A percentile compares a stretch with the other conserved stretches of the same genome.
Conservation (phyloP, 2,329 filamentous ascomycete species). For the Fusarium concolor region DNA sequence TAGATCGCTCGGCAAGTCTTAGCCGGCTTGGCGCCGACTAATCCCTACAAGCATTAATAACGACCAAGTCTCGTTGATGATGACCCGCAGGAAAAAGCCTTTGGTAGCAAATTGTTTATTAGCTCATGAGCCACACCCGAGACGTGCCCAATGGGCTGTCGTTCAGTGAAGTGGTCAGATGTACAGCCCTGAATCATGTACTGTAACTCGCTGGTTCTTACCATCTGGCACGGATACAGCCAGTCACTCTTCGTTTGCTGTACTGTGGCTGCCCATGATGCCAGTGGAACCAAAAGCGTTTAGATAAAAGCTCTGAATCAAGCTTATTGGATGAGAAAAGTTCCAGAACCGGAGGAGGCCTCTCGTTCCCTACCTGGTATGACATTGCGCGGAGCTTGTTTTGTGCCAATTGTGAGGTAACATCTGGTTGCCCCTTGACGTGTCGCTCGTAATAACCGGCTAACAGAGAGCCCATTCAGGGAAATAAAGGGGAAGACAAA, state of each 20-base stretch:
- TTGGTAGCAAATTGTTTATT: not conserved
- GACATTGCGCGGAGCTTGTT: not conserved
- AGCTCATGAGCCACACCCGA: not conserved
- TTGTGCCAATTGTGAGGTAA: conserved; percentile 7
- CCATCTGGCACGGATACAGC: not conserved
- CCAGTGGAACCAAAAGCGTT: not conserved
- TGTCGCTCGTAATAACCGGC: conserved; percentile 17
- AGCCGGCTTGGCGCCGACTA: conserved; percentile 40
- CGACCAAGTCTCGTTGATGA: conserved; percentile 6
- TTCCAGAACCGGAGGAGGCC: conserved; percentile 29
- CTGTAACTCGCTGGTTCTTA: not conserved
- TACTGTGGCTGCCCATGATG: conserved; percentile 10
- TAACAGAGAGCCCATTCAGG: conserved; percentile 10
- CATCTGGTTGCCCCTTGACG: conserved; percentile 21
- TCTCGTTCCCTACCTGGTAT: conserved; percentile 16
- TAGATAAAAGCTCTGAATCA: conserved; percentile 16
- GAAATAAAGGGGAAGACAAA: conserved; percentile 27
- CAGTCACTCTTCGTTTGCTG: not conserved
- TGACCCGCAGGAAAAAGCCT: conserved; percentile 14
- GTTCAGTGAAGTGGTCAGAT: not conserved
- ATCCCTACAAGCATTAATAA: conserved; percentile 14
- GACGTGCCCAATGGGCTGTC: conserved; percentile 2
- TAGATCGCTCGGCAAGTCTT: conserved; percentile 44
- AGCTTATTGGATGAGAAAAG: conserved; percentile 21
- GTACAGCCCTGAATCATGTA: conserved; percentile 18